These are phyloP conservation scores for Celoporthe dispersa DNA, from an alignment of 2,329 filamentous ascomycete genomes.

Conservation along the genomic window DNA sequence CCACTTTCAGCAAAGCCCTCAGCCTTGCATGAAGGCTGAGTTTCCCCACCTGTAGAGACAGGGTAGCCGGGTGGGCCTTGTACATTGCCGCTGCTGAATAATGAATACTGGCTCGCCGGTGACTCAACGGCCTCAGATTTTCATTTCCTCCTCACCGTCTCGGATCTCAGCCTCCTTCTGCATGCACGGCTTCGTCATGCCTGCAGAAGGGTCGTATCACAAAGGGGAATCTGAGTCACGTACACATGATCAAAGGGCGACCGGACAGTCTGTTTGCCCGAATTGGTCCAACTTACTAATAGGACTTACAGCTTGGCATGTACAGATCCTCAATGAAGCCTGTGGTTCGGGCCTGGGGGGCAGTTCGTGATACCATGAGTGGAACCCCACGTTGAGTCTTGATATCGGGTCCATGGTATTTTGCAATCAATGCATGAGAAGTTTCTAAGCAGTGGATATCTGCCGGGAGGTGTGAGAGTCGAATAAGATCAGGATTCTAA, in stretches of 20 bases:
- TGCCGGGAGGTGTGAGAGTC: too few species aligned
- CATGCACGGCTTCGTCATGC: background rate
- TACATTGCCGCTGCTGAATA: background rate
- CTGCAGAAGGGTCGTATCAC: background rate
- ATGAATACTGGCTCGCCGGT: too few species aligned
- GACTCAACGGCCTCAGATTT: too few species aligned
- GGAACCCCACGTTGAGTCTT: background rate
- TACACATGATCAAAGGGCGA: background rate
- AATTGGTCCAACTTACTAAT: background rate
- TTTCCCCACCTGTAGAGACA: background rate
- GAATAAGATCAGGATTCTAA: too few species aligned
- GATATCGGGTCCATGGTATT: background rate
- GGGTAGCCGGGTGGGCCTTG: background rate
- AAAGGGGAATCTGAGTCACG: background rate
- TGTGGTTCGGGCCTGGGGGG: background rate
- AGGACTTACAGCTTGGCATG: background rate
- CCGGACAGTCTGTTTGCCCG: background rate
- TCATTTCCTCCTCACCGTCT: background rate
- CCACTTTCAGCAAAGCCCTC: background rate
- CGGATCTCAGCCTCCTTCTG: background rate
- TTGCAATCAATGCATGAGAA: background rate
- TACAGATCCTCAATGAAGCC: background rate
- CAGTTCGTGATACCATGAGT: background rate
- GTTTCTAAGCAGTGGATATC: background rate
- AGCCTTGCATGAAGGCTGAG: conserved; percentile 3